Percentiles rank a stretch among this genome's conserved stretches.
Conservation (phyloP, 2,329 filamentous ascomycete species). For the Exutisphaerella laricina region DNA sequence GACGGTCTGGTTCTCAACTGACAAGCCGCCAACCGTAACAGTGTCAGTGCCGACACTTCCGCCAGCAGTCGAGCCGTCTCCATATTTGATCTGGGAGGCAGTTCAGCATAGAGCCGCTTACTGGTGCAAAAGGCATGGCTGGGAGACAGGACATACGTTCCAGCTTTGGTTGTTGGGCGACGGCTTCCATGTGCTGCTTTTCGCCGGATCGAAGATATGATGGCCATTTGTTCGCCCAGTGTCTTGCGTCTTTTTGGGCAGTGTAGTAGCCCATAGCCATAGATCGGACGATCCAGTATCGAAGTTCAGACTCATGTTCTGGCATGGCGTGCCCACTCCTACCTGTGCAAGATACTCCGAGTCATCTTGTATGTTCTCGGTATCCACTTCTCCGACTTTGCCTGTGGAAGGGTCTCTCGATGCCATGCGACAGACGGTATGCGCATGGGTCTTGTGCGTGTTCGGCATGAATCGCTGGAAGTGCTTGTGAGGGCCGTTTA, state of each 20-base stretch:
- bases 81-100: conserved; percentile 59
- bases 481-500: conserved; percentile 7
- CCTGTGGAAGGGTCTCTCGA: conserved; percentile 9
- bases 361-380: conserved; percentile 62
- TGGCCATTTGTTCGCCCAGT: conserved; percentile 39
- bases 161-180: conserved; percentile 48
- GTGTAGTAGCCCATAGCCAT: conserved; percentile 44
- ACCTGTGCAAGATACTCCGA: conserved; percentile 60
- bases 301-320: conserved; percentile 57
- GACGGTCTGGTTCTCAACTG: conserved; percentile 57
- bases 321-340: conserved; percentile 58
- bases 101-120: too few species aligned
- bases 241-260: conserved; percentile 21
- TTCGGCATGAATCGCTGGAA: conserved; percentile 9
- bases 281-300: conserved; percentile 67
- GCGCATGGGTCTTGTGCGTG: conserved; percentile 8
- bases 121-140: too few species aligned
- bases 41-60: conserved; percentile 60
- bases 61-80: conserved; percentile 61
- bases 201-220: conserved; percentile 54
- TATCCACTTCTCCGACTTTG: conserved; percentile 21
- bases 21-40: conserved; percentile 57
- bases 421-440: conserved; percentile 12
- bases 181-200: conserved; percentile 56
- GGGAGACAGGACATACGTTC: conserved; percentile 36